These are phyloP conservation scores for Plectosphaerella sp. DNA, from an alignment of 2,329 filamentous ascomycete genomes.

Conservation along the genomic window DNA sequence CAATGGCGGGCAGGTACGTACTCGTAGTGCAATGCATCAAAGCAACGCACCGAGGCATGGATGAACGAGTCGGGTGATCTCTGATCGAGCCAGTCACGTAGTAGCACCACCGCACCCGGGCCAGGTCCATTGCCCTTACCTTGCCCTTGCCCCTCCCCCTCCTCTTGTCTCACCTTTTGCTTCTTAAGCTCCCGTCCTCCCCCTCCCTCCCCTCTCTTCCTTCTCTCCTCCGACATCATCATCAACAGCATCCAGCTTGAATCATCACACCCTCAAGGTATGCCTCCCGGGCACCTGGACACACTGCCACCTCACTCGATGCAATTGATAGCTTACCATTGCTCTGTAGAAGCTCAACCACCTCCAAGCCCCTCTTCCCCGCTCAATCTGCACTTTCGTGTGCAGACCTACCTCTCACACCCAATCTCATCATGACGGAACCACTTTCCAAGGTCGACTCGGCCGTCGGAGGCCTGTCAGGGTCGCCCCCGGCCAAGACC, in stretches of 20 bases:
- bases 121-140: neutral
- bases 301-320: neutral
- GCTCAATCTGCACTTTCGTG: neutral
- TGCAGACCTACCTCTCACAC: slow-evolving; percentile 2
- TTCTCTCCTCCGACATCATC: slow-evolving; percentile 20
- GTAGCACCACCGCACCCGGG: neutral
- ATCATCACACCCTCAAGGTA: slow-evolving; percentile 10
- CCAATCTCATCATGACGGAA: slow-evolving; percentile 33
- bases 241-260: slow-evolving; percentile 13
- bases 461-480: slow-evolving; percentile 73
- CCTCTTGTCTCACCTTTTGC: neutral
- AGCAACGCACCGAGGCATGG: neutral
- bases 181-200: slow-evolving; percentile 19
- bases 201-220: slow-evolving; percentile 17
- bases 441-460: slow-evolving; percentile 88
- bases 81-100: neutral
- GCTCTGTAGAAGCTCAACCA: neutral
- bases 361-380: neutral
- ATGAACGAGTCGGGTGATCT: neutral
- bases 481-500: slow-evolving; percentile 60
- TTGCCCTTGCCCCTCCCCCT: neutral
- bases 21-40: no score
- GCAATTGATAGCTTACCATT: neutral
- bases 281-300: neutral
- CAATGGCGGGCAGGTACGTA: no score